phyloP scores from a whole-genome alignment of 805 yeast species.

The Cephaloascus fragrans region DNA sequence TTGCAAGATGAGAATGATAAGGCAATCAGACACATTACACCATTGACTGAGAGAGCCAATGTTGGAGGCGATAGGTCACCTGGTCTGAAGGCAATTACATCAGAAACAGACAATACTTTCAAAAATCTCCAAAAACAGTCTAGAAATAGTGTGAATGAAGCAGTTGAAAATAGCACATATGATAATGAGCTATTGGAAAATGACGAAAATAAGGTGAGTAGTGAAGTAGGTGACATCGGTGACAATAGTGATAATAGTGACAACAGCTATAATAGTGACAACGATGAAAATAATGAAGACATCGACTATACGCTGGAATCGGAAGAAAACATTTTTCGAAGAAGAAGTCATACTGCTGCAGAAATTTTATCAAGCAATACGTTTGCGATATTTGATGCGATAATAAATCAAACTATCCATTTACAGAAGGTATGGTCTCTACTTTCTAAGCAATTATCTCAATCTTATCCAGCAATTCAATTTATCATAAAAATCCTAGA shows the following conservation, averaged over 20 bases:
- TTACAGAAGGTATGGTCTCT: conserved; percentile 72
- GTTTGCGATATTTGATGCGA: conserved; percentile 87
- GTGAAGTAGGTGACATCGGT: conserved; percentile 10
- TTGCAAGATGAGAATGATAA: conserved; percentile 1
- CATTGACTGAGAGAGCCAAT: no score
- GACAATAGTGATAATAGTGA: conserved; percentile 20
- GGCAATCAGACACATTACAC: neutral
- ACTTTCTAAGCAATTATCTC: conserved; percentile 59
- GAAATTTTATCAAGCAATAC: conserved; percentile 88
- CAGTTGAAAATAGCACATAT: neutral
- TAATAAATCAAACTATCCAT: conserved; percentile 63
- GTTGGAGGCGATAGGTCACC: no score
- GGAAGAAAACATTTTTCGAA: conserved; percentile 19
- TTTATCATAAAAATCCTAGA: conserved; percentile 89
- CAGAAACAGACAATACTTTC: neutral
- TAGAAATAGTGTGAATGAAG: neutral
- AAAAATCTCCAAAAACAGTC: no score
- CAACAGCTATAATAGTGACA: conserved; percentile 7
- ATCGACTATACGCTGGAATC: conserved; percentile 17
- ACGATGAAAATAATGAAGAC: conserved; percentile 15
- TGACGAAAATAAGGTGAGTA: conserved; percentile 20
- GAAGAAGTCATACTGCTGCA: conserved; percentile 63
- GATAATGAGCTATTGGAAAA: conserved; percentile 6
- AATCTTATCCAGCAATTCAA: conserved; percentile 54
- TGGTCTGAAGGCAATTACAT: no score